These are phyloP conservation scores for Hymenoscyphus infarciens DNA, from an alignment of 2,329 filamentous ascomycete species.

Conservation along the genomic window DNA sequence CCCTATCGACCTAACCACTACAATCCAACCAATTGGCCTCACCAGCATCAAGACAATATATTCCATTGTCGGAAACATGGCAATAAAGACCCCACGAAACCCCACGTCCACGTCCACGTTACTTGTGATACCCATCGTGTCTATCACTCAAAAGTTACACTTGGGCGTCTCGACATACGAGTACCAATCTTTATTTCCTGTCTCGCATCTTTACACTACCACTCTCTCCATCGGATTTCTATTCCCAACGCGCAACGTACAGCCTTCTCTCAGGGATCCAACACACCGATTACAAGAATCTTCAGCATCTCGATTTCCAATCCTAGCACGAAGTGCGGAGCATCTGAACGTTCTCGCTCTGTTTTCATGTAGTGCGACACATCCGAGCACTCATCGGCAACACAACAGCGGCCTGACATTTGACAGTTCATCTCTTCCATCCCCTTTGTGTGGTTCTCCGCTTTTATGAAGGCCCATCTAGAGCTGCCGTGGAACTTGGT, in stretches of 20 bases:
- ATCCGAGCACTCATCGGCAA: not conserved
- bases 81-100: not conserved
- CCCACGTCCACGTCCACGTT: slow-evolving; percentile 3
- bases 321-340: not conserved
- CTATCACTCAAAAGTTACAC: not conserved
- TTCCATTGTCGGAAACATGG: not conserved
- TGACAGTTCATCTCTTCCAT: slow-evolving; percentile 1
- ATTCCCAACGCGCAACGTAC: not conserved
- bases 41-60: not conserved
- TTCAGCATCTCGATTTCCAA: not conserved
- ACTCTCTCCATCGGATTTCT: not conserved
- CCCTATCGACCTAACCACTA: not conserved
- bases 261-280: not conserved
- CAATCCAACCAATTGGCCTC: not conserved
- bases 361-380: not conserved
- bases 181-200: not conserved
- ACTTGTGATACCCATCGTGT: not conserved
- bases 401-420: slow-evolving; percentile 2
- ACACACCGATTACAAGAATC: not conserved
- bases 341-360: not conserved
- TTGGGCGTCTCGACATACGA: not conserved
- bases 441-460: not conserved
- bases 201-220: not conserved
- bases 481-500: not conserved
- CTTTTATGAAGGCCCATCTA: not conserved